Evolutionary conservation across 257 asterid species (phyloP), one percentile per base, ranked within the genome.

Genomic region (Asclepias syriaca): DNA sequence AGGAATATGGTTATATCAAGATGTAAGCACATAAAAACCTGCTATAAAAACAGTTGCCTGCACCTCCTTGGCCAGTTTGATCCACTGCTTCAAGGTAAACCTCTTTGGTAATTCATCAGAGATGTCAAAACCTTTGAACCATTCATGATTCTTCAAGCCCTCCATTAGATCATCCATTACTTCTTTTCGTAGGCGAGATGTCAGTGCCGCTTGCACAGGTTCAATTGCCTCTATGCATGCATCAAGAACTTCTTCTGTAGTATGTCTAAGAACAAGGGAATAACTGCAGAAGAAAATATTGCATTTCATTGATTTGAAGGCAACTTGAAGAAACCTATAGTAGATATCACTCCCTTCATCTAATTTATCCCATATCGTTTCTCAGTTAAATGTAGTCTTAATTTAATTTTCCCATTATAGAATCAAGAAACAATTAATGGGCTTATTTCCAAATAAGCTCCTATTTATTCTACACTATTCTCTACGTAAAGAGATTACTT

Each of bases 241-340:
- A 79, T 89, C 97, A 71, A 87, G 89, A 77, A 91, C 96, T 91
- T 91, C 97, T 82, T 89, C 96, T 32, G 95, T 91, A 61, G 97
- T 91, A 84, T 91, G 97, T 82, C 97, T 86, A 71, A 91, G 95
- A 78, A 91, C 94, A 81, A 86, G 74, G 63, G 97, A 91, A 81
- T 91, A 91, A 64, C 97, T 91, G 90, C 72, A 63, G 78, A 78
- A 57, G 78, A 74, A 70, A 67, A 61, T 63, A 57, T 46, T 72
- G 29, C 32, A 49, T 49, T 50, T 45, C 32, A 68, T 22, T 21
- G 15, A 8, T 21, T 66, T 21, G 39, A 66, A 43, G 54, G 4
- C 39, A 32, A 21, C n/a, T 66, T 5, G 18, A 45, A 66, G 12
- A 66, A 65, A 37, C 11, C 8, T 7, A 18, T 21, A 39, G 19